Conservation (phyloP, 768 basidiomycete species). For the Mycena leptocephala region DNA sequence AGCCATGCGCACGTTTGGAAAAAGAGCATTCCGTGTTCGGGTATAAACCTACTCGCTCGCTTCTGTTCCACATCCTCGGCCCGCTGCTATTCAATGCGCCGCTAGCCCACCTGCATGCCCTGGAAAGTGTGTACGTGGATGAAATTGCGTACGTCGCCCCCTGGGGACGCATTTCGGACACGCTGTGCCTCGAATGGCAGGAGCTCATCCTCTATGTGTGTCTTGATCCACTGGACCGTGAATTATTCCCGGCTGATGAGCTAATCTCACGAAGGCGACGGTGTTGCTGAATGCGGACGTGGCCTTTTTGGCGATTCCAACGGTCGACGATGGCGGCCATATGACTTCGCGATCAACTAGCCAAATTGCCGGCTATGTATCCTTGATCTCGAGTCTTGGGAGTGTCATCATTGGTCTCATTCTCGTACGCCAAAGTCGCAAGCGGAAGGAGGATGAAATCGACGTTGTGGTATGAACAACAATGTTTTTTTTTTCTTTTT, state of each 20-base stretch:
- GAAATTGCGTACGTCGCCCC: slow-evolving; percentile 43
- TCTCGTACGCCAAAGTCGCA: slow-evolving; percentile 3
- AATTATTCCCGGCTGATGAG: no score
- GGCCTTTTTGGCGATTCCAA: slow-evolving; percentile 59
- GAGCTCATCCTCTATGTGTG: slow-evolving; percentile 59
- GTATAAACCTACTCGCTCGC: neutral
- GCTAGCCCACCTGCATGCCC: slow-evolving; percentile 9
- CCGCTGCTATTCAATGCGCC: slow-evolving; percentile 27
- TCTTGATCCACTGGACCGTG: no score
- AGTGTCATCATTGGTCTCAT: slow-evolving; percentile 16
- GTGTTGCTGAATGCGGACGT: slow-evolving; percentile 62
- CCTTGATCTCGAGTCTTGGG: slow-evolving; percentile 20
- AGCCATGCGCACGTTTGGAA: slow-evolving; percentile 27
- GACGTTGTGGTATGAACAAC: neutral
- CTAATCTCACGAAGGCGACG: slow-evolving; percentile 48
- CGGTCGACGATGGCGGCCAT: slow-evolving; percentile 41
- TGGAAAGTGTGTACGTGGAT: slow-evolving; percentile 59
- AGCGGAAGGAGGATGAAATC: neutral
- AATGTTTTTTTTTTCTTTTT: no score
- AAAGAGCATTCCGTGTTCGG: slow-evolving; percentile 9
- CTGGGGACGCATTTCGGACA: slow-evolving; percentile 53
- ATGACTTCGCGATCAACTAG: neutral
- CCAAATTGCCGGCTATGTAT: slow-evolving; percentile 22
- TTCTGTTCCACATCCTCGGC: slow-evolving; percentile 14
- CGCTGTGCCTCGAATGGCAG: slow-evolving; percentile 50